Percentiles rank a stretch among this genome's conserved stretches.
Conservation (phyloP, 257 asterid genomes). For the Solanum medicagineum region DNA sequence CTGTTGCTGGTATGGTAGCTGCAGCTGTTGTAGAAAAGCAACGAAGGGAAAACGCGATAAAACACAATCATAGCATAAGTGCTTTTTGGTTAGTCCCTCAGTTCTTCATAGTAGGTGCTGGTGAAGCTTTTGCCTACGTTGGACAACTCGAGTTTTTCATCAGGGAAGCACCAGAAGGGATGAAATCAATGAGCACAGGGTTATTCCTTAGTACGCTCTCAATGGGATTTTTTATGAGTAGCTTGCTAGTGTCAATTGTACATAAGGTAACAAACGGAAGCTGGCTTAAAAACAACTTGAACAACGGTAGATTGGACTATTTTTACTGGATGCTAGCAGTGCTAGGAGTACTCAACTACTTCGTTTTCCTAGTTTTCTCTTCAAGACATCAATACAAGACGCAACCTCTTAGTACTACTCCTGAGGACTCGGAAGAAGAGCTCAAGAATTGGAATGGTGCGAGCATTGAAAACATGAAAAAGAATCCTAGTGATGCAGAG, state of each 20-base stretch:
- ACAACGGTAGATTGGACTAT: constrained; percentile 37
- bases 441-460: constrained; percentile 14
- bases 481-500: neutral
- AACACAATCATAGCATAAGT: constrained; percentile 6
- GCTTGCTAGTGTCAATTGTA: constrained; percentile 54
- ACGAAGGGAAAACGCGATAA: constrained; percentile 13
- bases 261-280: constrained; percentile 29
- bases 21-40: constrained; percentile 48
- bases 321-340: constrained; percentile 76
- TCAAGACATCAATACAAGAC: constrained; percentile 58
- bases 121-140: constrained; percentile 83
- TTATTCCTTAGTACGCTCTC: constrained; percentile 58
- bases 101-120: constrained; percentile 71
- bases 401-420: constrained; percentile 24
- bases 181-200: constrained; percentile 86
- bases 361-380: constrained; percentile 36
- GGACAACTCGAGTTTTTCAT: constrained; percentile 85
- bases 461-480: neutral
- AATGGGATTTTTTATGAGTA: constrained; percentile 66
- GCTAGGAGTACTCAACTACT: constrained; percentile 42
- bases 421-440: constrained; percentile 19
- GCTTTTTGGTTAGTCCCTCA: constrained; percentile 87
- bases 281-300: constrained; percentile 57
- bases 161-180: constrained; percentile 71
- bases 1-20: constrained; percentile 55